Base-by-base conservation (phyloP, 805 yeast species). In the Naumovozyma baii region DNA sequence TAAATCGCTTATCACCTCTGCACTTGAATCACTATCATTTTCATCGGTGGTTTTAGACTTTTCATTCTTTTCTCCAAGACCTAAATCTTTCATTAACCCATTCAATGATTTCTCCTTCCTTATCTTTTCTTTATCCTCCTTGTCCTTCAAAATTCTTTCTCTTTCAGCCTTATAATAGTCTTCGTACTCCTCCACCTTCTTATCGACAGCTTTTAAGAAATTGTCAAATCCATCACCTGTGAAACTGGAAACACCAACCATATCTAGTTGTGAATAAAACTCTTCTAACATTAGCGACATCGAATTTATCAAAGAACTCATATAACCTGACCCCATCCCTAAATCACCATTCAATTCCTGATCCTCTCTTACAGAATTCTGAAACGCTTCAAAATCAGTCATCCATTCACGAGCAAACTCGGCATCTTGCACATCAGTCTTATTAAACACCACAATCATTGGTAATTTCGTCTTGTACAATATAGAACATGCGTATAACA, bases 401-500 rank as follows among this genome's bases (percentile, higher is more conserved):
- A 92, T 86, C 99, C 99, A 92, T 49, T 85, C 94, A 55, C 77
- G 79, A 17, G 95, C 96, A 64, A 88, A 87, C 37, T 74, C 80
- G 0, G 94, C 84, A 43, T 81, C 80, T 49, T 80, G 69, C 3
- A 83, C 88, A 64, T 92, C 99, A 2, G 92, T 83, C 64, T 92
- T 92, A 66, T 92, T 92, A 70, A 92, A 92, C 1, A 92, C 98
- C 19, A 92, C 73, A 52, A 92, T 81, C 95, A 92, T 87, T 14
- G 99, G 99, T 40, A 92, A 71, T 57, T 90, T 88, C 17, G 96
- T 90, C 64, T 92, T 92, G 68, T 92, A 92, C 35, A 92, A 70
- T 37, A 92, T 90, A 5, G 97, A 90, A 66, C 98, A 92, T 0
- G 99, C 98, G 57, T 92, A 92, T 26, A 92, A 73, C 99, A 92